Evolutionary conservation across 768 basidiomycete genomes (phyloP).

Genomic region (Russula sp.): DNA sequence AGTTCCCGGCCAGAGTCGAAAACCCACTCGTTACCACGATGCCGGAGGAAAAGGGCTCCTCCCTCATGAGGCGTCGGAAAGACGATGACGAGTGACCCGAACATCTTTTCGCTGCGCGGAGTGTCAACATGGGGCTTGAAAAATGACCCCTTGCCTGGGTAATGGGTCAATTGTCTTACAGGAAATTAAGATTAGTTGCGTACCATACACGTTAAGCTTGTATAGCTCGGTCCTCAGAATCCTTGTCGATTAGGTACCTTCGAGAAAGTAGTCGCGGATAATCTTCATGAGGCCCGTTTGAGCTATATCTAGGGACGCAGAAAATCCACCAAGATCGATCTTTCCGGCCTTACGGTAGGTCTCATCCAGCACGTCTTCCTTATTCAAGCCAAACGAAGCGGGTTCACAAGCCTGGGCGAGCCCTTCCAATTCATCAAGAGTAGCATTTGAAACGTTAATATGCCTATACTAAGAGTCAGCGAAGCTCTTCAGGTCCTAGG

Average conservation of each 20-base stretch:
- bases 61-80: constrained; percentile 42
- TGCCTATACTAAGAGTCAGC: too few relatives aligned
- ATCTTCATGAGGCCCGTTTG: too few relatives aligned
- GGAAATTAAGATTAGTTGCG: too few relatives aligned
- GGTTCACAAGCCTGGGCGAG: too few relatives aligned
- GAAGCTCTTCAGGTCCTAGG: too few relatives aligned
- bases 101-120: constrained; percentile 36
- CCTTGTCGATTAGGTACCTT: background rate
- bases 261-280: background rate
- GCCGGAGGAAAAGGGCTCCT: constrained; percentile 36
- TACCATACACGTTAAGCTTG: background rate
- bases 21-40: constrained; percentile 29
- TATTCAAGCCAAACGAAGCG: too few relatives aligned
- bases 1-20: constrained; percentile 34
- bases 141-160: constrained; percentile 27
- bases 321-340: too few relatives aligned
- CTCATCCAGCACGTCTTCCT: too few relatives aligned
- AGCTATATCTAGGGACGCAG: too few relatives aligned
- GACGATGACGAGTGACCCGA: constrained; percentile 47
- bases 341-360: too few relatives aligned
- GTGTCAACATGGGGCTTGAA: constrained; percentile 49
- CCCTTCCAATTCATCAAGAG: too few relatives aligned
- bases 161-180: background rate
- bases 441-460: too few relatives aligned
- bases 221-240: background rate